Evolutionary conservation across 805 yeast species (phyloP).

Genomic region (Candida pseudoglaebosa): DNA sequence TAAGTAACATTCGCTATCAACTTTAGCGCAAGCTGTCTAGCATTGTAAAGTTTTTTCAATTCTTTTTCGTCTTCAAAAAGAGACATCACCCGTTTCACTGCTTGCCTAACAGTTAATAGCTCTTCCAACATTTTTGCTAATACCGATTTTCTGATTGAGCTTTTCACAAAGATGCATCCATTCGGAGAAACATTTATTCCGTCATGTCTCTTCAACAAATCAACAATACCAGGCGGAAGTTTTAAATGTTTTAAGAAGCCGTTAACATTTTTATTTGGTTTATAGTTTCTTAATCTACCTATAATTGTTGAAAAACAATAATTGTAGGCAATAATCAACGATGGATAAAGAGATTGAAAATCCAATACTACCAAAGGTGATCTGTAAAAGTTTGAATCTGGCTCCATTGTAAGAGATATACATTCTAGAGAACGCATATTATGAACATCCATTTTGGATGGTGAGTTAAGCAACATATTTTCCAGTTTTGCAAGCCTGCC

Average conservation of each 20-base stretch:
- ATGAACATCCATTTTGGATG: slow-evolving; percentile 76
- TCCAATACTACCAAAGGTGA: slow-evolving; percentile 89
- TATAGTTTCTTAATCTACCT: slow-evolving; percentile 56
- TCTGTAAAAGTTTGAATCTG: slow-evolving; percentile 76
- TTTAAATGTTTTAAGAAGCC: slow-evolving; percentile 48
- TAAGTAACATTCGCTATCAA: slow-evolving; percentile 92
- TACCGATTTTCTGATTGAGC: slow-evolving; percentile 62
- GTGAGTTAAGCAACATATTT: slow-evolving; percentile 68
- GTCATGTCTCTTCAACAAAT: slow-evolving; percentile 45
- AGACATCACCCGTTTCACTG: slow-evolving; percentile 74
- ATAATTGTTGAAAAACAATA: slow-evolving; percentile 75
- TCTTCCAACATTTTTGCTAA: slow-evolving; percentile 83
- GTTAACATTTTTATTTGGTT: slow-evolving; percentile 42
- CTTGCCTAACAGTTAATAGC: slow-evolving; percentile 71
- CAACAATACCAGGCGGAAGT: slow-evolving; percentile 55
- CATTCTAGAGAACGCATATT: slow-evolving; percentile 83
- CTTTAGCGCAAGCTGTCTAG: slow-evolving; percentile 82
- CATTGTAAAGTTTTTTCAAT: slow-evolving; percentile 56
- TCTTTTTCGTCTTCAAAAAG: slow-evolving; percentile 41
- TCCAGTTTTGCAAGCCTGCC: slow-evolving; percentile 73
- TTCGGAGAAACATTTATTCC: slow-evolving; percentile 73
- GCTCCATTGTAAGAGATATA: slow-evolving; percentile 91
- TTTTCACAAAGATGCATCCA: slow-evolving; percentile 74
- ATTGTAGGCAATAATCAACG: slow-evolving; percentile 86
- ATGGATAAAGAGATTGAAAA: slow-evolving; percentile 92